These are phyloP conservation scores for Cucumis variabilis DNA, from an alignment of 331 rosid genomes.

Conservation along the genomic window DNA sequence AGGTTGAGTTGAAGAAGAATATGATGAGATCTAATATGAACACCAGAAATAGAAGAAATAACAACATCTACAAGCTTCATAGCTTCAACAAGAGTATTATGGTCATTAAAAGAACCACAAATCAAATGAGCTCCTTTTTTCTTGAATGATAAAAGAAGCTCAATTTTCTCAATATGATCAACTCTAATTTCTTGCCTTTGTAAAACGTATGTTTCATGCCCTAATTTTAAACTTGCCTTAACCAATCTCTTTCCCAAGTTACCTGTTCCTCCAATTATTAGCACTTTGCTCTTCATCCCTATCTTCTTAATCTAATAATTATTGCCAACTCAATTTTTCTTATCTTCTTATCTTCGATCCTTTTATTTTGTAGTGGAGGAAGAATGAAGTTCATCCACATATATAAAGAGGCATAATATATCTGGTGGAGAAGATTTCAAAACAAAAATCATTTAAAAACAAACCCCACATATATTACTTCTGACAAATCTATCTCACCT, in stretches of 20 bases:
- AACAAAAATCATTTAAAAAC: too few relatives aligned
- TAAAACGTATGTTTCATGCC: constrained; percentile 66
- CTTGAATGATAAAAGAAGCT: constrained; percentile 63
- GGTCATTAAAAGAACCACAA: constrained; percentile 52
- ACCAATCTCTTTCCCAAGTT: constrained; percentile 77
- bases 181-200: constrained; percentile 71
- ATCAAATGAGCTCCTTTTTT: constrained; percentile 64
- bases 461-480: too few relatives aligned
- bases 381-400: too few relatives aligned
- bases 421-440: too few relatives aligned
- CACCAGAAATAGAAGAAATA: constrained; percentile 71
- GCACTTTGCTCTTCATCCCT: constrained; percentile 46
- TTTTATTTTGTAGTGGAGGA: neutral
- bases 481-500: neutral
- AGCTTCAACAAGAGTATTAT: constrained; percentile 62
- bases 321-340: too few relatives aligned
- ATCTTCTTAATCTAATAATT: too few relatives aligned
- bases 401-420: neutral
- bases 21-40: constrained; percentile 65
- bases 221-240: constrained; percentile 59
- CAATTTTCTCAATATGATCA: constrained; percentile 66
- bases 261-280: constrained; percentile 77
- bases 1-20: constrained; percentile 79
- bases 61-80: constrained; percentile 74
- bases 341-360: too few relatives aligned